phyloP scores from a whole-genome alignment of 495 filamentous ascomycete genomes.

The Aspergillus biplanus region DNA sequence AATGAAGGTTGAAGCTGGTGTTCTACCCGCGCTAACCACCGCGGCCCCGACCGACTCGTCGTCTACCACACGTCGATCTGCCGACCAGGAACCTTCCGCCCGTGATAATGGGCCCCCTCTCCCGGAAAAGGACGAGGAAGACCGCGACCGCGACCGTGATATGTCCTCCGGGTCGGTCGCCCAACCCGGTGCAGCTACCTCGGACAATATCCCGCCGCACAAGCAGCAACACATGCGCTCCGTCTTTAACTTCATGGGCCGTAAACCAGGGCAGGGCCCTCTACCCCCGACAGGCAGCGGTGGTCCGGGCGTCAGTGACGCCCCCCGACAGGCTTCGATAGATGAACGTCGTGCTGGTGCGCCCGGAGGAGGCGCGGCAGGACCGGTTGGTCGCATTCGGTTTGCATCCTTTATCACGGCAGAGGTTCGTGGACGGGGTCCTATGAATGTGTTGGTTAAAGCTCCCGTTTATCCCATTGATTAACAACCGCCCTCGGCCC shows the following conservation, averaged over 20 bases:
- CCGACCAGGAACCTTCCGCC: conserved; percentile 45
- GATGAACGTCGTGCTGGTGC: conserved; percentile 3
- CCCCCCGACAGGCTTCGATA: conserved; percentile 12
- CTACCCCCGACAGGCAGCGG: conserved; percentile 14
- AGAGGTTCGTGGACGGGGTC: conserved; percentile 67
- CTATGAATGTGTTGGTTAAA: conserved; percentile 79
- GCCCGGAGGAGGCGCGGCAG: conserved; percentile 9
- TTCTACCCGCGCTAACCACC: conserved; percentile 69
- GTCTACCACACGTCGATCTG: conserved; percentile 38
- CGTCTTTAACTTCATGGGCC: conserved; percentile 56
- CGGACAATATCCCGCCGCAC: conserved; percentile 19
- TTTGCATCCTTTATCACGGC: conserved; percentile 85
- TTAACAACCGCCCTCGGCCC: conserved; percentile 20
- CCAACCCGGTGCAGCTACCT: background rate
- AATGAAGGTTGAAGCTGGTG: conserved; percentile 81
- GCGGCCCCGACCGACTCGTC: conserved; percentile 37
- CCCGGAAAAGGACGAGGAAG: conserved; percentile 28
- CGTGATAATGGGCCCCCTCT: conserved; percentile 26
- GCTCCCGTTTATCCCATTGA: conserved; percentile 82
- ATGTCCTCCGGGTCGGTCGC: conserved; percentile 12
- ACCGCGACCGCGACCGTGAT: conserved; percentile 18
- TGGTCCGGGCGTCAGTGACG: conserved; percentile 17
- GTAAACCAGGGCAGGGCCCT: conserved; percentile 27
- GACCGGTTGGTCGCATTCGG: conserved; percentile 55
- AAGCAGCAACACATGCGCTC: conserved; percentile 43